These are phyloP conservation scores for Bonia amplexicaulis DNA, from an alignment of 176 grass and related monocot species.

Conservation along the genomic window DNA sequence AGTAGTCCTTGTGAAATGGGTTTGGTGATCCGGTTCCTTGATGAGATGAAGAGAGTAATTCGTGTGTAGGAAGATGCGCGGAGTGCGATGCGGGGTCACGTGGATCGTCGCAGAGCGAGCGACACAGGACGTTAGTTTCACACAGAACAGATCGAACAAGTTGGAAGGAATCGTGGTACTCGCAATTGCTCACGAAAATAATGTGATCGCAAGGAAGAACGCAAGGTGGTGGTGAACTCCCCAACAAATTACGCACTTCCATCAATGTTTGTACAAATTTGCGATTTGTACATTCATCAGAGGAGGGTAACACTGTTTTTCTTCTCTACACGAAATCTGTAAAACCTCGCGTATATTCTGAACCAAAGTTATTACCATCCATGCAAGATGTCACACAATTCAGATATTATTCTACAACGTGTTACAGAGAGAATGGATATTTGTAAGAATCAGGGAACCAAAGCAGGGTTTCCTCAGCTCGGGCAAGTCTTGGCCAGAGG, in stretches of 20 bases:
- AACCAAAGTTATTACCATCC: neutral
- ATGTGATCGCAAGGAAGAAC: slow-evolving; percentile 5
- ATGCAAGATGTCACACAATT: neutral
- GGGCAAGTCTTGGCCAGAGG: slow-evolving; percentile 33
- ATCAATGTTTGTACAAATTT: neutral
- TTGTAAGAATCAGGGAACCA: too few relatives aligned
- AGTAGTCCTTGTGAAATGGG: too few relatives aligned
- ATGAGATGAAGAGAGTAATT: neutral
- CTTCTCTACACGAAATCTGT: neutral
- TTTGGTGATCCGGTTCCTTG: neutral
- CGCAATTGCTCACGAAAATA: slow-evolving; percentile 13
- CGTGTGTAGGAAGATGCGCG: neutral
- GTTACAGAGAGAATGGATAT: neutral
- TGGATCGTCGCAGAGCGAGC: neutral
- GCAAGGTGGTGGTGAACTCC: neutral
- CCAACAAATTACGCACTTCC: neutral
- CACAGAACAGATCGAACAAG: neutral
- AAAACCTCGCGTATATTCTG: neutral
- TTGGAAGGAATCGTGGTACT: neutral
- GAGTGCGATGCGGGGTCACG: slow-evolving; percentile 27
- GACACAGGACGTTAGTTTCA: neutral
- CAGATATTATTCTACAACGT: neutral
- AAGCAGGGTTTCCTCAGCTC: neutral
- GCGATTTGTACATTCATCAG: neutral
- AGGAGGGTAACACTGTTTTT: neutral